A percentile compares a stretch with the other conserved stretches of the same genome.
Conservation (phyloP, 176 grass and related monocot genomes). For the Sorghum bicolor region Sorghum_bicolor_NCBIv3 NC_012876.2:58775501-58776000, state of each 20-base stretch:
- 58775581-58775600: constrained; percentile 70
- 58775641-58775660: constrained; percentile 74
- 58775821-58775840: constrained; percentile 35
- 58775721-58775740: background rate
- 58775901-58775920: constrained; percentile 74
- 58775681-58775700: constrained; percentile 81
- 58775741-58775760: background rate
- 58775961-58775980: constrained; percentile 63
- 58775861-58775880: constrained; percentile 90
- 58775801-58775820: background rate
- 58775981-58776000: constrained; percentile 53
- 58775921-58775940: constrained; percentile 86
- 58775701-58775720: constrained; percentile 75
- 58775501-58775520: constrained; percentile 75
- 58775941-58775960: constrained; percentile 77
- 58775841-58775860: constrained; percentile 62
- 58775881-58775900: constrained; percentile 79
- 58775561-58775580: constrained; percentile 68
- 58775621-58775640: constrained; percentile 66
- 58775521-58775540: constrained; percentile 72
- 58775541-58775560: constrained; percentile 65
- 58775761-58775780: background rate
- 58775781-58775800: background rate
- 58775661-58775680: constrained; percentile 68
- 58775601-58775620: constrained; percentile 75